A percentile compares a stretch with the other conserved stretches of the same genome.
Evolutionary conservation across 257 asterid species (phyloP).

Genomic region (Echites panduratus): DNA sequence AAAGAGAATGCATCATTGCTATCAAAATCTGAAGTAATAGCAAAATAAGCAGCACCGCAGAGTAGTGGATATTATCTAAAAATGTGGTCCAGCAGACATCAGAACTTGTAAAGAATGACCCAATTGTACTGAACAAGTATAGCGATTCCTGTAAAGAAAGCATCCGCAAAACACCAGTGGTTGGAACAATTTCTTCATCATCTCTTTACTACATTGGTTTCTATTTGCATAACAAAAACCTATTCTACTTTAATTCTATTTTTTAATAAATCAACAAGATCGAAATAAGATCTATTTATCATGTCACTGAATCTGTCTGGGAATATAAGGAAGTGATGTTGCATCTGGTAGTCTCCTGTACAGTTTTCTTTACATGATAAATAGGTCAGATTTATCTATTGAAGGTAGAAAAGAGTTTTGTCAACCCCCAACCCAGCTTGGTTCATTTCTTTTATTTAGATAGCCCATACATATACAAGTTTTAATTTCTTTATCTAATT

Average conservation of each 20-base stretch:
- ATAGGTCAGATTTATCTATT: not conserved
- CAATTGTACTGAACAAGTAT: not conserved
- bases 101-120: not conserved
- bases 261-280: not conserved
- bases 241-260: too few relatives aligned
- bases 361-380: not conserved
- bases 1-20: not conserved
- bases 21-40: not conserved
- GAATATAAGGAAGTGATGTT: too few relatives aligned
- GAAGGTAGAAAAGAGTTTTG: not conserved
- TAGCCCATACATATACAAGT: not conserved
- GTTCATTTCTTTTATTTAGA: not conserved
- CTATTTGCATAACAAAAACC: not conserved
- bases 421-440: not conserved
- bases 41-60: not conserved
- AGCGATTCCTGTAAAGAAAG: not conserved
- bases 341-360: not conserved
- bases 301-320: not conserved
- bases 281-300: not conserved
- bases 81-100: not conserved
- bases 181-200: not conserved
- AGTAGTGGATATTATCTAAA: not conserved
- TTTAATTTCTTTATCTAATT: not conserved
- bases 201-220: not conserved
- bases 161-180: constrained; percentile 30